A percentile compares a stretch with the other conserved stretches of the same genome.
Conservation (phyloP, 1,139 yeast genomes). For the Saccharomyces hybrid region DNA sequence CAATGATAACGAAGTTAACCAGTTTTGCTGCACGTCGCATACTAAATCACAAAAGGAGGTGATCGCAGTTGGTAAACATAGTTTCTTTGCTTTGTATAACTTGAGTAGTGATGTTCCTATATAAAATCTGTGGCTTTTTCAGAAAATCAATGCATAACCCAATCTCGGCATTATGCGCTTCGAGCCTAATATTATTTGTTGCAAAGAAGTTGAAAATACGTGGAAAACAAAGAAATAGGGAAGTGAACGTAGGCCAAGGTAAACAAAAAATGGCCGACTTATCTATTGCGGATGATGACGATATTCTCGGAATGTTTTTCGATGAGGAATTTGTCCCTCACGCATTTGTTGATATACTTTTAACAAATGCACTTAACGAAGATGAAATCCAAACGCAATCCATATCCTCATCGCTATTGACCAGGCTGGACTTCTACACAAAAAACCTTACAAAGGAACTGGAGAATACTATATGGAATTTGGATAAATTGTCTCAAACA, state of each 20-base stretch:
- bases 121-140: neutral
- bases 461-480: slow-evolving; percentile 39
- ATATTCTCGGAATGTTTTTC: slow-evolving; percentile 40
- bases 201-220: no score
- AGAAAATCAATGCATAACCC: neutral
- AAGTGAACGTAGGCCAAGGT: neutral
- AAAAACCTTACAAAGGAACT: slow-evolving; percentile 47
- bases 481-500: slow-evolving; percentile 34
- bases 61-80: slow-evolving; percentile 19
- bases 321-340: slow-evolving; percentile 44
- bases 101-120: neutral
- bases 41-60: slow-evolving; percentile 6
- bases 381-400: slow-evolving; percentile 32
- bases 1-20: slow-evolving; percentile 15
- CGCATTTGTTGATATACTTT: slow-evolving; percentile 42
- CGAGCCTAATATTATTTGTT: neutral
- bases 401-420: slow-evolving; percentile 38
- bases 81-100: slow-evolving; percentile 12
- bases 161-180: neutral
- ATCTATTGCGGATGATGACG: slow-evolving; percentile 15
- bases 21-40: slow-evolving; percentile 7
- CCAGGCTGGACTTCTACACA: slow-evolving; percentile 57
- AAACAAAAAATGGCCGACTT: neutral
- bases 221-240: no score
- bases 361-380: slow-evolving; percentile 28